These are phyloP conservation scores for Moelleriella libera DNA, from an alignment of 2,329 filamentous ascomycete genomes.

Conservation along the genomic window DNA sequence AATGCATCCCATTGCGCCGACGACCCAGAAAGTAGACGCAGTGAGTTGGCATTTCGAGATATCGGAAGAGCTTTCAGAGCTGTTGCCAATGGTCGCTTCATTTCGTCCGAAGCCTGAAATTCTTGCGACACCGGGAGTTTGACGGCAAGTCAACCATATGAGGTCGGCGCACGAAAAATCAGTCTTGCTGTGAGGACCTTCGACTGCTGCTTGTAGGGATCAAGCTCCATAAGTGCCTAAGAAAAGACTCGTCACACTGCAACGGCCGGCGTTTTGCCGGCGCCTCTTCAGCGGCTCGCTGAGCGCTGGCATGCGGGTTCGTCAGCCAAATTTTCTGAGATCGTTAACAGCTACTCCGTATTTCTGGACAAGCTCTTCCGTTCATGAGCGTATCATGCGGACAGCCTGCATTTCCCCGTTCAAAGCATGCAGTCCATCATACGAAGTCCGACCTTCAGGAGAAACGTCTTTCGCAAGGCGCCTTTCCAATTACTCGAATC, in stretches of 20 bases:
- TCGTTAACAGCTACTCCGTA: no score
- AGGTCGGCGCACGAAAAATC: no score
- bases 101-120: no score
- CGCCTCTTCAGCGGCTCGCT: background rate
- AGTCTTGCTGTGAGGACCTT: no score
- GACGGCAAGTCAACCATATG: no score
- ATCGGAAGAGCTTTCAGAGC: no score
- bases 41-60: background rate
- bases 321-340: no score
- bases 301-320: no score
- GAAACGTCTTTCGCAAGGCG: slow-evolving; percentile 26
- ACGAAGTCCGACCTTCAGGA: slow-evolving; percentile 26
- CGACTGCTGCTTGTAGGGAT: no score
- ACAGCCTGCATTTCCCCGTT: slow-evolving; percentile 6
- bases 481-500: slow-evolving; percentile 20
- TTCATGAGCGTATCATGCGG: background rate
- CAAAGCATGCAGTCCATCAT: slow-evolving; percentile 31
- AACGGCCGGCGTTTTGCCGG: slow-evolving; percentile 19
- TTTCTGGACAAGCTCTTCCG: no score
- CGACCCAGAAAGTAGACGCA: slow-evolving; percentile 26
- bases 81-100: no score
- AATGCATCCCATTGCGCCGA: slow-evolving; percentile 13
- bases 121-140: no score
- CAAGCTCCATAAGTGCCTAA: background rate
- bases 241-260: background rate